Percentiles rank a stretch among this genome's conserved stretches.
Conservation (phyloP, 176 grass and related monocot species). For the Dactylis glomerata region DNA sequence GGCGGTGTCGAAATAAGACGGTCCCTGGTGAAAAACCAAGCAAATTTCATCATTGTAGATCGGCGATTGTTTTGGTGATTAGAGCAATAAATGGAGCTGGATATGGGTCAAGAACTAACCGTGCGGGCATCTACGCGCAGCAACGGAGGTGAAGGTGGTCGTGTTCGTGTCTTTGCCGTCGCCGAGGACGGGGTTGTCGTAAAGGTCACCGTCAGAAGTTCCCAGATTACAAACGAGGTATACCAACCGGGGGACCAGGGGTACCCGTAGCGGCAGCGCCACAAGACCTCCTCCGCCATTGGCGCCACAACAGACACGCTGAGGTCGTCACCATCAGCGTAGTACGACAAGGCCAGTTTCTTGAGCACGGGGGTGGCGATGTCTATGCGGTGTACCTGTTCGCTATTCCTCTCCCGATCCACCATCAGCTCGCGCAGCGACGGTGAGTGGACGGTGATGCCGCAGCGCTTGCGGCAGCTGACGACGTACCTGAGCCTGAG, state of each 20-base stretch:
- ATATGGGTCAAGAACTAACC: not conserved
- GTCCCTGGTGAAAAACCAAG: not conserved
- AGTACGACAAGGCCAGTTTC: not conserved
- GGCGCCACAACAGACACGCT: not conserved
- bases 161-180: not conserved
- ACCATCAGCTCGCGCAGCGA: not conserved
- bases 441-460: not conserved
- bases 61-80: too few species aligned
- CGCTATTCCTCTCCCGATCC: not conserved
- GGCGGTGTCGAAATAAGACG: too few species aligned
- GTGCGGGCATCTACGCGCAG: not conserved
- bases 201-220: not conserved
- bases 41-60: not conserved
- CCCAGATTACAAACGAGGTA: not conserved
- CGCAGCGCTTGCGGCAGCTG: not conserved
- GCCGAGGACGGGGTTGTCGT: too few species aligned
- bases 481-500: not conserved
- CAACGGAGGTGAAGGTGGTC: not conserved
- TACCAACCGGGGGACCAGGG: not conserved
- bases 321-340: accelerated
- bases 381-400: not conserved
- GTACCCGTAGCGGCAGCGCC: not conserved
- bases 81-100: too few species aligned
- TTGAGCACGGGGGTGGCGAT: not conserved
- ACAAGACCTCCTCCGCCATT: not conserved